phyloP scores from a whole-genome alignment of 1,139 yeast genomes.

The Taphrina sp. region DNA sequence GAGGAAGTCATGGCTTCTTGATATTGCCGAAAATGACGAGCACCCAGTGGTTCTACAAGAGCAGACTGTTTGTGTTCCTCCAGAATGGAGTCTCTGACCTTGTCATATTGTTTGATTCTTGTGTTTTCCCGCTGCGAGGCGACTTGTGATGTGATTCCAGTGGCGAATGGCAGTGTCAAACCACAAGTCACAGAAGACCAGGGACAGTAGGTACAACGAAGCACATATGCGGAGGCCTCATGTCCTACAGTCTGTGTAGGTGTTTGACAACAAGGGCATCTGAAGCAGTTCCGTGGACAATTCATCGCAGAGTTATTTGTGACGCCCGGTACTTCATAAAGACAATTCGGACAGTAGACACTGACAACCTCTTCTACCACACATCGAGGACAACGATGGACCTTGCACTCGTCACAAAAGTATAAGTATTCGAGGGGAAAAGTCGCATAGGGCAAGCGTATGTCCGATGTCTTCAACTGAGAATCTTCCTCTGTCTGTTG shows the following conservation, averaged over 20 bases:
- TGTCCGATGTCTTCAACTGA: constrained; percentile 8
- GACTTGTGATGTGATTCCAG: constrained; percentile 30
- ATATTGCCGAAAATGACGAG: constrained; percentile 1
- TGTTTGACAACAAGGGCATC: constrained; percentile 37
- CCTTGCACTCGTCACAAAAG: constrained; percentile 38
- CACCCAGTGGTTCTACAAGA: background rate
- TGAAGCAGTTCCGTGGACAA: constrained; percentile 38
- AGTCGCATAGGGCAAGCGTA: constrained; percentile 33
- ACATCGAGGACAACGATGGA: constrained; percentile 39
- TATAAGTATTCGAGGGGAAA: constrained; percentile 37
- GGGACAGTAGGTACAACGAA: constrained; percentile 37
- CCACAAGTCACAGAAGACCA: constrained; percentile 36
- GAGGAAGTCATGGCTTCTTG: constrained; percentile 7
- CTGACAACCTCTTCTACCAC: constrained; percentile 39
- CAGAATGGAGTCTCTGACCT: background rate
- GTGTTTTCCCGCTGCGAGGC: constrained; percentile 1
- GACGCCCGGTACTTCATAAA: constrained; percentile 36
- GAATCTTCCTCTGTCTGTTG: background rate
- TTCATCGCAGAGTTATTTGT: constrained; percentile 6
- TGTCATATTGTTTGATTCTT: background rate
- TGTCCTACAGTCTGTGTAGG: constrained; percentile 30
- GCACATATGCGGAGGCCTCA: constrained; percentile 6
- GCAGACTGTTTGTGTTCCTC: background rate
- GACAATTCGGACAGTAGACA: constrained; percentile 38
- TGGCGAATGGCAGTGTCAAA: constrained; percentile 31